Percentiles rank a stretch among this genome's conserved stretches.
Conservation (phyloP, 2,329 filamentous ascomycete species). For the Metarhizium anisopliae region DNA sequence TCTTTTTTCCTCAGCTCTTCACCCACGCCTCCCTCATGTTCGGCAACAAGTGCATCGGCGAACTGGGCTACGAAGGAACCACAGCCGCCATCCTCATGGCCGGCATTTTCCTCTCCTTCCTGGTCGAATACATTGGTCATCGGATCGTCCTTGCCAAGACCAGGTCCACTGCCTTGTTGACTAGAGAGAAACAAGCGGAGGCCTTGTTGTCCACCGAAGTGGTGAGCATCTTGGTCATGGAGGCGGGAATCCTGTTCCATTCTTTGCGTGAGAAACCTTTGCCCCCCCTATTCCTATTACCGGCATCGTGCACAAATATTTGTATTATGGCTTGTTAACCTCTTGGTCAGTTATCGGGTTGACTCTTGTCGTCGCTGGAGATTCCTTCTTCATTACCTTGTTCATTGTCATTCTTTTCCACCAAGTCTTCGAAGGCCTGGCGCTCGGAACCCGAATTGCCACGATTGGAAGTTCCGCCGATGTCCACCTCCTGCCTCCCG, state of each 20-base stretch:
- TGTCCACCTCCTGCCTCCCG: conserved; percentile 11
- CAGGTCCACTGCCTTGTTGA: conserved; percentile 16
- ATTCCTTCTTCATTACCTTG: conserved; percentile 47
- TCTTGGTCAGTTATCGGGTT: conserved; percentile 46
- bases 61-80: conserved; percentile 58
- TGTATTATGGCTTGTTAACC: not conserved
- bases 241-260: conserved; percentile 68
- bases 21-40: conserved; percentile 70
- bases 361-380: conserved; percentile 51
- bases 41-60: conserved; percentile 56
- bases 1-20: conserved; percentile 44
- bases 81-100: conserved; percentile 66
- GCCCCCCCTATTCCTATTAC: not conserved
- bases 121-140: conserved; percentile 59
- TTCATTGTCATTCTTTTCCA: conserved; percentile 66
- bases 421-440: conserved; percentile 70
- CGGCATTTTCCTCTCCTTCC: conserved; percentile 62
- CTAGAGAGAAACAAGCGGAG: conserved; percentile 14
- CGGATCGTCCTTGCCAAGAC: conserved; percentile 40
- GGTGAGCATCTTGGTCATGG: conserved; percentile 59
- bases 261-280: conserved; percentile 45
- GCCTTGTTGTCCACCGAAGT: conserved; percentile 33
- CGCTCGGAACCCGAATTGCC: conserved; percentile 63
- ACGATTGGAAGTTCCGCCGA: conserved; percentile 33
- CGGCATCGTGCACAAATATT: not conserved